Base-by-base conservation (phyloP, 2,329 filamentous ascomycete species). In the Cercospora sojina region DNA sequence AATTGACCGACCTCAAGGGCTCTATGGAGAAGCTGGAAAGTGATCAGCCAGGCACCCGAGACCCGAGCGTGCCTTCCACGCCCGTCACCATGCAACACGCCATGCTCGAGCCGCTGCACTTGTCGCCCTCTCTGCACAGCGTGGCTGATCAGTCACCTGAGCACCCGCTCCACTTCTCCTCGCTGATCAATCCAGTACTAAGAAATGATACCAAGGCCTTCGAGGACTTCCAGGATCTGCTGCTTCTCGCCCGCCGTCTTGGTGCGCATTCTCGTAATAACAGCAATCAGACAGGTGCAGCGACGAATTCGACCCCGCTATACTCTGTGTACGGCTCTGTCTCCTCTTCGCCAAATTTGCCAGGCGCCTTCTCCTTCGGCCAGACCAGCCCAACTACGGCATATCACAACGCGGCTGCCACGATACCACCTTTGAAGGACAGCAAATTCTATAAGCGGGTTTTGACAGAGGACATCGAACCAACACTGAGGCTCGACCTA, bases 391-490 rank as follows among this genome's bases (percentile, higher is more conserved):
- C 75, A 9, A 69, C 69, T 23, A 69, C 74, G n/a, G 66, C 67
- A 57, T 70, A 70, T 57, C 76, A 73, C 59, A 70, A 69, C 55
- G 77, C 76, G 56, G 73, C 74, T 38, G 64, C 70, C 8, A 70
- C 66, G 9, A 61, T 86, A 35, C 88, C 86, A 3, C 88, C 89
- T 4, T 81, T 99, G 47, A 96, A 95, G 75, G 95, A 98, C 64
- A 92, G 91, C 29, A 92, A 91, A 70, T 99, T 98, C 76, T 99
- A 94, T 82, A 98, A 98, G 81, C 89, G 95, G 56, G 89, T 89
- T 5, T 80, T 98, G 27, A 85, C 87, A 20, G 95, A 99, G 78
- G 95, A 99, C 75, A 92, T 99, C 64, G 95, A 99, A 76, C 95
- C 95, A 0, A 97, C 95, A 0, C 82, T 99, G 9, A 89, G 95